Evolutionary conservation across 768 basidiomycete genomes (phyloP).

Genomic region (Clitopilus passeckerianus): DNA sequence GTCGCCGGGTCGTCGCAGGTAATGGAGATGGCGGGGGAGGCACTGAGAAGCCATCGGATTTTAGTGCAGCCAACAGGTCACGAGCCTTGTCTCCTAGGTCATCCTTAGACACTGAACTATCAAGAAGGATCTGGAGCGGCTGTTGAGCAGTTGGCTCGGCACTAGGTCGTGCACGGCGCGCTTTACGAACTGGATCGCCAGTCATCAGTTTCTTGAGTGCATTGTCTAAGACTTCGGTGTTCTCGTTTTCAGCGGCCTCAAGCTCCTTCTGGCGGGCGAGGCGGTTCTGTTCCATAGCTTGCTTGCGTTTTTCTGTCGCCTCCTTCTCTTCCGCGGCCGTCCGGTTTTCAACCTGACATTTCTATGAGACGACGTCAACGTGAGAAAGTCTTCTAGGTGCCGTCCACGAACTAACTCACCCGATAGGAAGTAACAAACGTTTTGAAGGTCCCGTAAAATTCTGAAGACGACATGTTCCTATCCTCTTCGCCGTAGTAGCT

Average conservation of each 20-base stretch:
- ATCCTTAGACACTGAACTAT: conserved; percentile 22
- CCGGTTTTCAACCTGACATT: conserved; percentile 83
- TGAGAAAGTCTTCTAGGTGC: background rate
- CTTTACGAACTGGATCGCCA: conserved; percentile 60
- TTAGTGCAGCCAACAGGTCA: conserved; percentile 70
- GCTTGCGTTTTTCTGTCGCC: conserved; percentile 65
- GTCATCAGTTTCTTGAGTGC: conserved; percentile 67
- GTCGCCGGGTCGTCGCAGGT: conserved; percentile 28
- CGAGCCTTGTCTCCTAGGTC: conserved; percentile 53
- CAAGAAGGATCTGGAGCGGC: conserved; percentile 28
- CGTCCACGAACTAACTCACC: conserved; percentile 32
- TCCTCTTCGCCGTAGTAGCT: conserved; percentile 94
- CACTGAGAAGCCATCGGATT: conserved; percentile 61
- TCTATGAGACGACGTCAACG: conserved; percentile 39
- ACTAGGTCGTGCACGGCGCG: conserved; percentile 43
- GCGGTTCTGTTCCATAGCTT: conserved; percentile 59
- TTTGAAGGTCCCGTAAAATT: conserved; percentile 97
- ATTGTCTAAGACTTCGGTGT: conserved; percentile 65
- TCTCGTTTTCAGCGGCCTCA: conserved; percentile 32
- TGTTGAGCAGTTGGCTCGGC: conserved; percentile 26
- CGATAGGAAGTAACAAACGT: conserved; percentile 93
- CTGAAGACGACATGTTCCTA: conserved; percentile 77
- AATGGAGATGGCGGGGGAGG: conserved; percentile 44
- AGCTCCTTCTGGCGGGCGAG: conserved; percentile 46
- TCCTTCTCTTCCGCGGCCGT: conserved; percentile 65